Conservation (phyloP, 352 stramenopile species). For the Pythium chondricola region DNA sequence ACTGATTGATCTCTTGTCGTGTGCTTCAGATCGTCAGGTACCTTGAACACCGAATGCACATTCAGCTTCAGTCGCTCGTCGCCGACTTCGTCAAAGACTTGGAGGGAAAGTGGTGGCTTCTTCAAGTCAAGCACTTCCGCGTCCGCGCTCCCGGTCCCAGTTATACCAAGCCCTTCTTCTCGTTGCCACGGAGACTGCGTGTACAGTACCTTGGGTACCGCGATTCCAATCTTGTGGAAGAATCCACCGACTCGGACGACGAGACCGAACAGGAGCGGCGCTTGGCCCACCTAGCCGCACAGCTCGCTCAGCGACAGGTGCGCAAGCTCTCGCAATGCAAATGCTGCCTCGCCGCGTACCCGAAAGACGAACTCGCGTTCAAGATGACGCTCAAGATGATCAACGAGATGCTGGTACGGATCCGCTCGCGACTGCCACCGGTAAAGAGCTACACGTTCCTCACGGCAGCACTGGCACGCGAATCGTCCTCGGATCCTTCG, state of each 20-base stretch:
- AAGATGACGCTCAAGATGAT: constrained; percentile 89
- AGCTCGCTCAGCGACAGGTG: constrained; percentile 50
- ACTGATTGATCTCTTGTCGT: not conserved
- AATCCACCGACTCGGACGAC: constrained; percentile 46
- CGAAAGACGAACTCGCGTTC: constrained; percentile 69
- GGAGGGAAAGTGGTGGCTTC: constrained; percentile 62
- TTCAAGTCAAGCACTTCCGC: constrained; percentile 78
- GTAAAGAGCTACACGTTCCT: constrained; percentile 53
- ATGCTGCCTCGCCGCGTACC: constrained; percentile 67
- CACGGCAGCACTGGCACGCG: constrained; percentile 29
- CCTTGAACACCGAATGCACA: constrained; percentile 49
- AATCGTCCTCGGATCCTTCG: constrained; percentile 34
- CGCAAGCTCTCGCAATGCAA: constrained; percentile 76
- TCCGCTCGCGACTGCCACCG: constrained; percentile 42
- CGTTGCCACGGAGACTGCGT: constrained; percentile 35
- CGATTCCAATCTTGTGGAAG: constrained; percentile 57
- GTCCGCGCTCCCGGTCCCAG: constrained; percentile 13
- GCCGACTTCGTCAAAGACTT: constrained; percentile 69
- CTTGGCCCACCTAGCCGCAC: constrained; percentile 13
- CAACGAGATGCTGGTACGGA: constrained; percentile 66
- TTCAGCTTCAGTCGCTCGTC: constrained; percentile 62
- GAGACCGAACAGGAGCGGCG: constrained; percentile 14
- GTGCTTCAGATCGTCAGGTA: constrained; percentile 76
- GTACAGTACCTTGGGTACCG: constrained; percentile 56
- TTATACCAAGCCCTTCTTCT: constrained; percentile 29